Base-by-base conservation (phyloP, 441 rosid genomes). In the Bruguiera hainesii region DNA sequence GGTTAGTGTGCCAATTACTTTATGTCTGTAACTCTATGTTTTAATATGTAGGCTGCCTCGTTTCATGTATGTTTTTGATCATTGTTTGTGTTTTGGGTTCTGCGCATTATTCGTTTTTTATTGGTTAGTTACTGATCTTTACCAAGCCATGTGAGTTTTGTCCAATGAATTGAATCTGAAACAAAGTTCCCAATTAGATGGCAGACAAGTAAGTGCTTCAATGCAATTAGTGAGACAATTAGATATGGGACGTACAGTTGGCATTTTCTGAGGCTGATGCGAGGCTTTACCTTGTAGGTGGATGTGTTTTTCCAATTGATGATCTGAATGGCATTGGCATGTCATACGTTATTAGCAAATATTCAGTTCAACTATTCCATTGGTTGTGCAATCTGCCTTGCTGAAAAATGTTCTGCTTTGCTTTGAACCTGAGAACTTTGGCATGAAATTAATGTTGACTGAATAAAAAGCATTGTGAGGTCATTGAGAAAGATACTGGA, bases 101-200 rank as follows among this genome's bases (percentile, higher is more conserved):
- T 42, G 20, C 28, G 16, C 26, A 18, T 33, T 42, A 13, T 68
- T 65, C 25, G 33, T 68, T 57, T 61, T 73, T 64, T 35, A 52
- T 51, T 51, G 26, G 63, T 70, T 64, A 7, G 64, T 61, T 64
- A 61, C 50, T 55, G 46, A 49, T 62, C 62, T 56, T 61, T 37
- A 26, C 30, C 6, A 11, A 33, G 65, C 59, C 59, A n/a, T 66
- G 53, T 53, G 69, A 58, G 64, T 42, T 8, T 52, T 55, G 35
- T 23, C n/a, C 52, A 51, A 26, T 23, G 37, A 65, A 65, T 59
- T 51, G 39, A 10, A 53, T 64, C 18, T 64, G 58, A 52, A n/a
- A 30, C 23, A 33, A 39, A 42, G 56, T n/a, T 13, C 53, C 21
- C 39, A 3, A 28, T 63, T 53, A 39, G 65, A 63, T 37, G 39